Evolutionary conservation across 2,329 filamentous ascomycete species (phyloP).

Genomic region (Zymoseptoria ardabiliae): DNA sequence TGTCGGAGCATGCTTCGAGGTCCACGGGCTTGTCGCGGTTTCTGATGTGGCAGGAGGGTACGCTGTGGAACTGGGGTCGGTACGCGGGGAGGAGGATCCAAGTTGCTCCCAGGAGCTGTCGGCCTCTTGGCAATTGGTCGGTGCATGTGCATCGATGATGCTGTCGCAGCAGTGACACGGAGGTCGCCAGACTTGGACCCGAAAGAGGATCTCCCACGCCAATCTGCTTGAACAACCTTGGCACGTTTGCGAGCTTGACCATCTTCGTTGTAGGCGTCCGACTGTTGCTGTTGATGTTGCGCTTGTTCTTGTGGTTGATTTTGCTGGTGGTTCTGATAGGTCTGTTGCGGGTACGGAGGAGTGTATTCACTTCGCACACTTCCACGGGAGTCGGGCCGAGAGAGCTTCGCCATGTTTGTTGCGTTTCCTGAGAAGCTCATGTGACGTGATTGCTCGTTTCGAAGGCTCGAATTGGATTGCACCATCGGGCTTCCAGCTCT

Average conservation of each 20-base stretch:
- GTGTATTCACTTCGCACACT: constrained; percentile 29
- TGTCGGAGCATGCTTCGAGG: constrained; percentile 25
- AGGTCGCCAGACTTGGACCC: constrained; percentile 63
- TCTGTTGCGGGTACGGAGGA: background rate
- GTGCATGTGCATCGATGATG: constrained; percentile 78
- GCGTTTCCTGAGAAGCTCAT: constrained; percentile 26
- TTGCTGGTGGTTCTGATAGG: constrained; percentile 9
- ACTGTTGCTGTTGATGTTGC: constrained; percentile 15
- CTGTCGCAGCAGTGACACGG: constrained; percentile 82
- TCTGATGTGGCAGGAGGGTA: constrained; percentile 29
- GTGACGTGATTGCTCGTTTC: constrained; percentile 27
- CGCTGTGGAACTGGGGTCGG: constrained; percentile 64
- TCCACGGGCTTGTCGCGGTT: constrained; percentile 21
- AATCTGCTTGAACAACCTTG: constrained; percentile 65
- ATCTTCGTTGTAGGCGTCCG: constrained; percentile 37
- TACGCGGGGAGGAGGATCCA: constrained; percentile 66
- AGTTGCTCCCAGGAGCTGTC: constrained; percentile 44
- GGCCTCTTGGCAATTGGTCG: constrained; percentile 57
- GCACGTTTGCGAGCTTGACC: constrained; percentile 66
- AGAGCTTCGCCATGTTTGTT: constrained; percentile 23
- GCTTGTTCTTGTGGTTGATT: constrained; percentile 15
- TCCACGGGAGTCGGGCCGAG: constrained; percentile 28
- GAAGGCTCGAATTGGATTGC: constrained; percentile 32
- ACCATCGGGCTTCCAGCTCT: constrained; percentile 40
- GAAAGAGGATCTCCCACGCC: constrained; percentile 64